A percentile compares a stretch with the other conserved stretches of the same genome.
These are phyloP conservation scores for Crotalaria pallida DNA, from an alignment of 306 rosid species.

Conservation along the genomic window DNA sequence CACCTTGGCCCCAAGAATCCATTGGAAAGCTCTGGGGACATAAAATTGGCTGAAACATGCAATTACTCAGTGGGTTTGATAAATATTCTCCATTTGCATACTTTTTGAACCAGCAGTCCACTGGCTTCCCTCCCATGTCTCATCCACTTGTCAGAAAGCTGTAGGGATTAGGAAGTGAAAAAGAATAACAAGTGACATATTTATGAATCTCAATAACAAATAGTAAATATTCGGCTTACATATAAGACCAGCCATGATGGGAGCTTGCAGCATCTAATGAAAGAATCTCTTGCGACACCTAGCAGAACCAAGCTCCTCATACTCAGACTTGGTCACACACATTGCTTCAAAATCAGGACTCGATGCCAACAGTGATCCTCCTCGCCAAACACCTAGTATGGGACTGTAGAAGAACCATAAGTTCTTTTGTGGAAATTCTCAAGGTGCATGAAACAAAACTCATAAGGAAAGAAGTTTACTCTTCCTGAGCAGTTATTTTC, in stretches of 20 bases:
- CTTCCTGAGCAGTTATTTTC: constrained; percentile 81
- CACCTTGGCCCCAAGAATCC: background rate
- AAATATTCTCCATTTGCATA: background rate
- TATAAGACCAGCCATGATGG: background rate
- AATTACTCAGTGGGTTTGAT: background rate
- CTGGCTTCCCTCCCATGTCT: background rate
- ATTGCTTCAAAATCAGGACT: constrained; percentile 88
- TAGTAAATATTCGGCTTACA: background rate
- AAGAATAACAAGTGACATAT: background rate
- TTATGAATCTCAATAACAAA: background rate
- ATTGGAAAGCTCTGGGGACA: background rate
- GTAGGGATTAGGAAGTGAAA: background rate
- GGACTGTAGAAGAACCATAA: constrained; percentile 50
- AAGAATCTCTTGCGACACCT: constrained; percentile 87
- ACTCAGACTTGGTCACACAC: constrained; percentile 95
- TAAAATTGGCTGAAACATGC: background rate
- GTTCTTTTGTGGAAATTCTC: background rate
- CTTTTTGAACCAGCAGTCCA: background rate
- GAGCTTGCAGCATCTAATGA: constrained; percentile 36
- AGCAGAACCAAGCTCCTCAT: constrained; percentile 97
- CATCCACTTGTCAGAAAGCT: constrained; percentile 16
- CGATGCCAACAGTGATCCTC: constrained; percentile 84
- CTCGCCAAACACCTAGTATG: constrained; percentile 85
- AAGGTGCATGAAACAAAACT: background rate
- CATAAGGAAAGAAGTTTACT: constrained; percentile 40